Evolutionary conservation across 2,329 filamentous ascomycete genomes (phyloP), one percentile per base, ranked within the genome.

Genomic region (Colletotrichum sojae): DNA sequence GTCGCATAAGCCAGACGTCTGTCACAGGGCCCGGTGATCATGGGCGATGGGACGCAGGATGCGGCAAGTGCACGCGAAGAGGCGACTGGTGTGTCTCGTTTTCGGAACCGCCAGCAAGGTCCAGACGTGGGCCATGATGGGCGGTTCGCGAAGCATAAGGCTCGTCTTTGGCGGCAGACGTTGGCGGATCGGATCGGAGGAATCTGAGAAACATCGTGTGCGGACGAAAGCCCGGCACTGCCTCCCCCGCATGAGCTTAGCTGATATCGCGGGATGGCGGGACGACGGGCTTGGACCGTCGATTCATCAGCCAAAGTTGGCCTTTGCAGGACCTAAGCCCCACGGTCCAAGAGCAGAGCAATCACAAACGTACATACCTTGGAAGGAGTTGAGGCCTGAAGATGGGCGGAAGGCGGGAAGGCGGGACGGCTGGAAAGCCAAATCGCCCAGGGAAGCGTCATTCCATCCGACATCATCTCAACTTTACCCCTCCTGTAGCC

Each of bases 21-120:
- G 62, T 52, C 62, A 49, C 61, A 66, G 55, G 55, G 39, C 31
- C 62, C 9, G 43, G 31, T 49, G 61, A 43, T 18, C 20, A 51
- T 25, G n/a, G 20, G 4, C 6, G 48, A 59, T 55, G 27, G 54
- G 53, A 58, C 53, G 39, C 61, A 40, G 27, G 15, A 53, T 43
- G 61, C 55, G 53, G 61, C 65, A 55, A 68, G 60, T 59, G 66
- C 55, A 66, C 55, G 66, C 55, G 66, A 40, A 25, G 16, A 36
- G 18, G n/a, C 49, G 45, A 63, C 25, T 25, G 20, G 49, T 56
- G 31, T 36, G 49, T 56, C 22, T 51, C 54, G 49, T 25, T 51
- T 31, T 65, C 62, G 40, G 22, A n/a, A n/a, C 22, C 4, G 22
- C 10, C n/a, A 51, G 40, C n/a, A 60, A 31, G n/a, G 27, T 10